Evolutionary conservation across 2,329 filamentous ascomycete genomes (phyloP).

Genomic region (Paracoccidioides lutzii): DNA sequence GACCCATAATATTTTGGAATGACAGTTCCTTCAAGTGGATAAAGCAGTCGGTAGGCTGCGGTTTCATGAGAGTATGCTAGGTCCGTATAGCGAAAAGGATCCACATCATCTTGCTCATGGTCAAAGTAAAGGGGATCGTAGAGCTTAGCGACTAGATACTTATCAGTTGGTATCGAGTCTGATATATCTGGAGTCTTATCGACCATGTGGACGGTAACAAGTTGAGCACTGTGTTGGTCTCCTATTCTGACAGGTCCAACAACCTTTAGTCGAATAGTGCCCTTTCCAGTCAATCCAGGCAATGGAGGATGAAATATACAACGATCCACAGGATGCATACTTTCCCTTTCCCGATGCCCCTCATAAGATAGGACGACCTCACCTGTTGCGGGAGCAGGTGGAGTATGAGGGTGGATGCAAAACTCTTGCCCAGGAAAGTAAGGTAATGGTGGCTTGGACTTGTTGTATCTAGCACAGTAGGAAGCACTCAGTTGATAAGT

Average conservation of each 20-base stretch:
- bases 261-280: neutral
- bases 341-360: neutral
- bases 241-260: neutral
- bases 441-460: neutral
- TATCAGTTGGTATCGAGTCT: neutral
- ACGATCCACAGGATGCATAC: neutral
- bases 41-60: constrained; percentile 1
- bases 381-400: neutral
- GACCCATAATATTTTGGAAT: constrained; percentile 7
- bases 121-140: constrained; percentile 6
- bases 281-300: neutral
- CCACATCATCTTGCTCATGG: constrained; percentile 4
- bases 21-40: constrained; percentile 1
- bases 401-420: neutral
- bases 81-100: constrained; percentile 4
- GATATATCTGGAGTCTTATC: neutral
- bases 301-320: neutral
- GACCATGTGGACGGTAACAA: neutral
- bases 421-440: neutral
- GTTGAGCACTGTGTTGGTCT: constrained; percentile 5
- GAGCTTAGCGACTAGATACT: constrained; percentile 5
- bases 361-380: neutral
- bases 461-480: neutral
- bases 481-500: neutral
- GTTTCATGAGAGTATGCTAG: constrained; percentile 3